A percentile compares a stretch with the other conserved stretches of the same genome.
phyloP scores from a whole-genome alignment of 2,329 filamentous ascomycete genomes.

The Pyrenophora seminiperda region DNA sequence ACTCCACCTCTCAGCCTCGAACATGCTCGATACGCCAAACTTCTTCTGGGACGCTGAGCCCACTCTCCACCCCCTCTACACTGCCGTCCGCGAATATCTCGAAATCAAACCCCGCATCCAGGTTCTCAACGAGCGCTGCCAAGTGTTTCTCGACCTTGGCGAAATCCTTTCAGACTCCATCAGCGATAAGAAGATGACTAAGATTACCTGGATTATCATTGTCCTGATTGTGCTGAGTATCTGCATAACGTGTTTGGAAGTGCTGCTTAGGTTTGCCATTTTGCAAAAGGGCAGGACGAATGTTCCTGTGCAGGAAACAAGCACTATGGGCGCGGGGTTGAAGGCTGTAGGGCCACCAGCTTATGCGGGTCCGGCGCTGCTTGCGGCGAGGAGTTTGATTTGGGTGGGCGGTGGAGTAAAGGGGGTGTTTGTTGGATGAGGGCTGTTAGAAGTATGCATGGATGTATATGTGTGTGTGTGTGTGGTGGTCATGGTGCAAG shows the following conservation, averaged over 20 bases:
- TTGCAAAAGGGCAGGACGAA: conserved; percentile 34
- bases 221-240: conserved; percentile 90
- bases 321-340: conserved; percentile 6
- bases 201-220: conserved; percentile 98
- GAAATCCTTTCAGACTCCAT: conserved; percentile 93
- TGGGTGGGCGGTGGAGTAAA: conserved; percentile 32
- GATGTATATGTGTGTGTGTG: no score
- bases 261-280: conserved; percentile 74
- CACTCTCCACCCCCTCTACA: conserved; percentile 91
- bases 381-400: conserved; percentile 32
- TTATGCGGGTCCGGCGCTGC: conserved; percentile 35
- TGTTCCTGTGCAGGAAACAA: conserved; percentile 1
- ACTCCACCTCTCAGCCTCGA: conserved; percentile 67
- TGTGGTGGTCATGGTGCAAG: not conserved
- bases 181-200: conserved; percentile 92
- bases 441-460: not conserved
- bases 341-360: conserved; percentile 18
- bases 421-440: conserved; percentile 14
- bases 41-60: conserved; percentile 99
- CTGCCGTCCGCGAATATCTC: conserved; percentile 92
- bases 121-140: conserved; percentile 94
- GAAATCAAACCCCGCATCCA: conserved; percentile 96
- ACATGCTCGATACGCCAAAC: conserved; percentile 93
- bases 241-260: conserved; percentile 86
- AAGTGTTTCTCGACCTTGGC: conserved; percentile 93